A percentile compares a stretch with the other conserved stretches of the same genome.
Evolutionary conservation across 1,284 basidiomycete species (phyloP).

Genomic region (Ustilago vetiveriae): DNA sequence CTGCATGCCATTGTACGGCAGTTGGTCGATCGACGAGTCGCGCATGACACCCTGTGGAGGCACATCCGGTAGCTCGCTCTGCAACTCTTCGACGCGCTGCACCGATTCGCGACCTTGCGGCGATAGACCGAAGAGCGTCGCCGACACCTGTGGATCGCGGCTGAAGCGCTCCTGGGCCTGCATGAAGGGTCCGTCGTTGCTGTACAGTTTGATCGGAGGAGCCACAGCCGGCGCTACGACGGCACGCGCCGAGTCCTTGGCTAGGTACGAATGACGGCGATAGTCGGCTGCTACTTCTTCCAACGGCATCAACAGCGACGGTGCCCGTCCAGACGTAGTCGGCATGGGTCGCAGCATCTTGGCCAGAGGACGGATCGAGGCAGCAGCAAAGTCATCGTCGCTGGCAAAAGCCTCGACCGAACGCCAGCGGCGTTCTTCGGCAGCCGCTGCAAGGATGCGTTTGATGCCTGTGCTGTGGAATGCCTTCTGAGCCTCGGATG

Average conservation of each 20-base stretch:
- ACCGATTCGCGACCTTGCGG: constrained; percentile 75
- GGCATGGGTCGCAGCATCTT: constrained; percentile 66
- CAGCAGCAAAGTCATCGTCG: constrained; percentile 74
- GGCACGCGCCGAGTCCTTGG: constrained; percentile 80
- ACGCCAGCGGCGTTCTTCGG: constrained; percentile 40
- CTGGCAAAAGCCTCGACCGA: constrained; percentile 66
- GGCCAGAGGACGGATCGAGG: constrained; percentile 65
- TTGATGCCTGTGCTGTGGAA: constrained; percentile 73
- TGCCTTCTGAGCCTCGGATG: constrained; percentile 74
- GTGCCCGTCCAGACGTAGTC: constrained; percentile 49
- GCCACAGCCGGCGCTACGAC: constrained; percentile 84
- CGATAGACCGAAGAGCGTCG: constrained; percentile 87
- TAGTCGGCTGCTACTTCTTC: constrained; percentile 73
- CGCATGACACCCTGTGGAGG: constrained; percentile 77
- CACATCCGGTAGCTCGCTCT: constrained; percentile 74
- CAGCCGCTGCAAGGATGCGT: constrained; percentile 70
- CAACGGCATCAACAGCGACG: constrained; percentile 72
- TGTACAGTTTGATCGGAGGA: constrained; percentile 80
- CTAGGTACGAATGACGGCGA: constrained; percentile 82
- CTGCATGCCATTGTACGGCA: constrained; percentile 85
- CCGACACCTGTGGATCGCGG: constrained; percentile 74
- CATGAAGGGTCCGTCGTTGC: constrained; percentile 81
- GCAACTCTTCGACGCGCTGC: constrained; percentile 72
- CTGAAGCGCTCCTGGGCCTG: constrained; percentile 75
- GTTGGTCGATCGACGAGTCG: constrained; percentile 77